phyloP scores from a whole-genome alignment of 176 grass and related monocot genomes.

The Leersia perrieri region DNA sequence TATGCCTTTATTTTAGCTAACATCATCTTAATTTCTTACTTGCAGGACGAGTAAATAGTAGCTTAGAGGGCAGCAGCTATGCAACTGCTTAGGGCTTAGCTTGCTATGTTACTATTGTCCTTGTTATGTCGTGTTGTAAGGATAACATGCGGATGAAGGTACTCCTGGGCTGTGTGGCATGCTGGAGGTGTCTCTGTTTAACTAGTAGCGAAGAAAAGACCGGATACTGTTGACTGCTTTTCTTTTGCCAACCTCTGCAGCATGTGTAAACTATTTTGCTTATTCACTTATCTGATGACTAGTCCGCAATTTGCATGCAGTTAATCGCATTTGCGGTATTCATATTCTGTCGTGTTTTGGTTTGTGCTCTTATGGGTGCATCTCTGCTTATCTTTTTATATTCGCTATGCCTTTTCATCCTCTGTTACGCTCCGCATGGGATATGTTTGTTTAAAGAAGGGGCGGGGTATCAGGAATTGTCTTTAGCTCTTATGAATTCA shows the following conservation, averaged over 20 bases:
- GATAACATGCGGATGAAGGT: constrained; percentile 29
- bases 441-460: background rate
- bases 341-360: background rate
- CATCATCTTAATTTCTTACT: constrained; percentile 17
- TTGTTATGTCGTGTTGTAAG: constrained; percentile 43
- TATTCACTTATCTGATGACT: constrained; percentile 26
- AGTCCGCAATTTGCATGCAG: background rate
- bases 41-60: constrained; percentile 69
- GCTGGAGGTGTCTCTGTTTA: constrained; percentile 23
- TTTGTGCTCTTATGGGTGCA: background rate
- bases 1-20: constrained; percentile 29
- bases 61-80: constrained; percentile 27
- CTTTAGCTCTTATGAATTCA: background rate
- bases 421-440: background rate
- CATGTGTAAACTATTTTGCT: constrained; percentile 35
- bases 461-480: background rate
- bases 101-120: constrained; percentile 33
- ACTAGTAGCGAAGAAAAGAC: constrained; percentile 22
- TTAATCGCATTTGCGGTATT: background rate
- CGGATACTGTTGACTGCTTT: constrained; percentile 29
- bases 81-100: constrained; percentile 39
- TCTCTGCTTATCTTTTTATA: background rate
- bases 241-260: background rate
- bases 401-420: background rate
- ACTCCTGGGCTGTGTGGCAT: constrained; percentile 20